phyloP scores from a whole-genome alignment of 805 yeast species.

The Lachancea quebecensis region DNA sequence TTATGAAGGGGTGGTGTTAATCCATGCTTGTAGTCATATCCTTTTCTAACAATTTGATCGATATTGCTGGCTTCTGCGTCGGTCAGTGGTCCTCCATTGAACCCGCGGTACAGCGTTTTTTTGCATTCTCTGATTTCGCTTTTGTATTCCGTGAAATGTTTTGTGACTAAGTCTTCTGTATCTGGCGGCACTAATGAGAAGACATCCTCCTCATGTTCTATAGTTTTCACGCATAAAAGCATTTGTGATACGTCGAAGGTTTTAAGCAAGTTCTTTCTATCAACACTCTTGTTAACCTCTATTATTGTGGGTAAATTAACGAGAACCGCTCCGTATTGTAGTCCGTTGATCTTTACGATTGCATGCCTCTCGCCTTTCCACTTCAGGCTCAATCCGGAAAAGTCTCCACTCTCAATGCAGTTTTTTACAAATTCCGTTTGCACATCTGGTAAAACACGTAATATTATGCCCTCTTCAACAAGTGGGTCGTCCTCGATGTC shows the following conservation, averaged over 20 bases:
- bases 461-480: conserved; percentile 75
- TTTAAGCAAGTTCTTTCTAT: conserved; percentile 76
- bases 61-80: conserved; percentile 24
- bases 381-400: conserved; percentile 62
- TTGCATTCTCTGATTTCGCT: conserved; percentile 25
- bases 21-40: conserved; percentile 59
- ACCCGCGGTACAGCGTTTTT: conserved; percentile 19
- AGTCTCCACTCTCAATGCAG: conserved; percentile 72
- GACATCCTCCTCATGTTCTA: conserved; percentile 42
- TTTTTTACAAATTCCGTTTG: conserved; percentile 57
- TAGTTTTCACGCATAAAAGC: conserved; percentile 59
- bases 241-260: conserved; percentile 83
- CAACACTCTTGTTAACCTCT: conserved; percentile 84
- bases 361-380: conserved; percentile 84
- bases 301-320: conserved; percentile 85
- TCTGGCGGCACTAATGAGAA: conserved; percentile 37
- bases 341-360: conserved; percentile 60
- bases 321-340: conserved; percentile 71
- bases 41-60: conserved; percentile 20
- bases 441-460: conserved; percentile 58
- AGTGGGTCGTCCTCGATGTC: conserved; percentile 93
- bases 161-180: conserved; percentile 34
- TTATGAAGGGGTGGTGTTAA: conserved; percentile 73
- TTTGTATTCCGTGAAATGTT: conserved; percentile 25
- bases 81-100: conserved; percentile 23